Base-by-base conservation (phyloP, 441 rosid genomes). In the Erysimum pusillum region DNA sequence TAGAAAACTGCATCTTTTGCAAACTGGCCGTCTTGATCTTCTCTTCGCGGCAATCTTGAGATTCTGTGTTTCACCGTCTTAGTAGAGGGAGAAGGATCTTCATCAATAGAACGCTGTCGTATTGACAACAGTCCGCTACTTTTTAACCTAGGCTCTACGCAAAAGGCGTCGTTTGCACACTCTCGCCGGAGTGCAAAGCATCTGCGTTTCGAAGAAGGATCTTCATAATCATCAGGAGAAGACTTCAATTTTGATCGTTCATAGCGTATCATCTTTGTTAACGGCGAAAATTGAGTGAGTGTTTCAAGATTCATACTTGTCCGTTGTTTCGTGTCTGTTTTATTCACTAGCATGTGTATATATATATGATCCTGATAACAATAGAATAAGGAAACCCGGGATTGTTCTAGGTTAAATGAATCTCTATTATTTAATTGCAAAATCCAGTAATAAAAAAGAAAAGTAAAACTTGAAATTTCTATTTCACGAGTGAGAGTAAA, bases 11-110 rank as follows among this genome's bases (percentile, higher is more conserved):
- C 65, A 7, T 15, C 66, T 34, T 54, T 34, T 48, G 25, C 25
- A 65, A 18, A 32, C 42, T 48, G 31, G 31, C 31, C 56, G 6
- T 38, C 51, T 20, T 51, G 38, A 5, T 52, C 46, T 9, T 6
- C 54, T 9, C 18, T 6, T 34, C 8, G 95, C 91, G 68, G 95
- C 95, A 88, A 12, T 11, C 35, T 41, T 65, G 46, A 20, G 78
- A 52, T 8, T 62, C 83, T 56, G 79, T 82, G 63, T 46, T 4
- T 17, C 34, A 41, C 28, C 45, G 44, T 79, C 6, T 20, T 31
- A 17, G 64, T 13, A 25, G 36, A 25, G 1, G 48, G 51, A 39
- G 45, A 59, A 36, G 28, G n/a, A 63, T n/a, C 68, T 14, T 46
- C 45, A 51, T 22, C 54, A 32, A 10, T 10, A 82, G 90, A 67